Evolutionary conservation across 306 rosid species (phyloP), one percentile per base, ranked within the genome.

Genomic region (Hippophae gyantsensis): DNA sequence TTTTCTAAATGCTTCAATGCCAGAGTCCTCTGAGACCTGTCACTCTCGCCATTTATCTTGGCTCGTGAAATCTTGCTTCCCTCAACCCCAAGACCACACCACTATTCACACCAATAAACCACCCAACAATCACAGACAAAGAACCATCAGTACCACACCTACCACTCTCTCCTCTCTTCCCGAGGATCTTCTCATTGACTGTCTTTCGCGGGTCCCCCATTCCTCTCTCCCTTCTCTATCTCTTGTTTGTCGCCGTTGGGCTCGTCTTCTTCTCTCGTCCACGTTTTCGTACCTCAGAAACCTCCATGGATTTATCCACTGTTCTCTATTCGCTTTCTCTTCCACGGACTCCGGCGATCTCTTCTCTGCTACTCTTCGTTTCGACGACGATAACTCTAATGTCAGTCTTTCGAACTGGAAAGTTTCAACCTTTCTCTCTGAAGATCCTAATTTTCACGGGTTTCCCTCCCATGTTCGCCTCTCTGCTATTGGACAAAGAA

Each of bases 31-130:
- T 56, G 86, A 84, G 41, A 76, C 59, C 75, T 77, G 84, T 78
- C 81, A 79, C 67, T 81, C 90, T 61, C 90, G 90, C 60, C 95
- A 81, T 65, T 79, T 87, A 72, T 59, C 95, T 58, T 84, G 95
- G 92, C 70, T 84, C 9, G 64, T 84, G 76, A 87, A 84, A 48
- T 79, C 95, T 10, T 87, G 95, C 54, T 74, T 81, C 72, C 92
- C 92, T 25, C 77, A 52, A 55, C 76, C 82, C 6, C 62, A 75
- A 45, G 58, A 82, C 65, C 61, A 63, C 58, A 23, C 65, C 56
- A 5, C 42, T 32, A 32, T 32, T 32, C 38, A 2, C 48, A 8
- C 60, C 50, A 32, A 60, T 56, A 41, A 57, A 41, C 43, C 49
- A 11, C 23, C 62, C 48, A 14, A 48, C 62, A 68, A 55, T 26